phyloP scores from a whole-genome alignment of 2,329 filamentous ascomycete genomes.

The Colletotrichum sp. region DNA sequence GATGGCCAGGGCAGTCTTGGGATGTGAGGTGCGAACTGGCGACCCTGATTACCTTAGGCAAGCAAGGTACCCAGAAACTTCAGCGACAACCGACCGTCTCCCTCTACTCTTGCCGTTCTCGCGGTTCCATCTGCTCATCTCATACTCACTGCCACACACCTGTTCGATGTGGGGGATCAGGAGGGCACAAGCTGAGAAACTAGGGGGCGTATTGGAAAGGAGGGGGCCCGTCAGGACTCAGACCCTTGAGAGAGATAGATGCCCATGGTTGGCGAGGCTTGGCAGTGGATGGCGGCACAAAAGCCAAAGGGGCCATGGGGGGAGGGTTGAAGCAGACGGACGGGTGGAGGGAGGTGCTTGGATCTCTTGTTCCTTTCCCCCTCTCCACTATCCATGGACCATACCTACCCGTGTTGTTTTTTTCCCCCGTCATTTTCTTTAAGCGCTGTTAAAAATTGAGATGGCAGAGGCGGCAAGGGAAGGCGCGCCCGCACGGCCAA shows the following conservation, averaged over 20 bases:
- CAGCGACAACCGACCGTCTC: neutral
- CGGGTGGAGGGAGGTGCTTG: neutral
- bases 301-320: neutral
- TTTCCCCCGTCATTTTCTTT: neutral
- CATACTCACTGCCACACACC: neutral
- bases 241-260: neutral
- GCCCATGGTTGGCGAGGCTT: neutral
- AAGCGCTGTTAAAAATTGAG: conserved; percentile 11
- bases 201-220: neutral
- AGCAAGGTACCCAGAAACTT: neutral
- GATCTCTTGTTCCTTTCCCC: neutral
- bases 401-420: neutral
- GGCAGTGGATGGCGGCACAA: neutral
- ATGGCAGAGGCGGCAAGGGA: conserved; percentile 15
- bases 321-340: neutral
- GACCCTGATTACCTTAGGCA: neutral
- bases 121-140: neutral
- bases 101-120: neutral
- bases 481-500: conserved; percentile 2
- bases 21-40: neutral
- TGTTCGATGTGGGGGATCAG: neutral
- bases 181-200: neutral
- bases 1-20: neutral
- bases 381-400: neutral
- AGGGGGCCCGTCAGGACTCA: neutral